Evolutionary conservation across 2,329 filamentous ascomycete species (phyloP), one percentile per base, ranked within the genome.

Genomic region (Albifimbria verrucaria): DNA sequence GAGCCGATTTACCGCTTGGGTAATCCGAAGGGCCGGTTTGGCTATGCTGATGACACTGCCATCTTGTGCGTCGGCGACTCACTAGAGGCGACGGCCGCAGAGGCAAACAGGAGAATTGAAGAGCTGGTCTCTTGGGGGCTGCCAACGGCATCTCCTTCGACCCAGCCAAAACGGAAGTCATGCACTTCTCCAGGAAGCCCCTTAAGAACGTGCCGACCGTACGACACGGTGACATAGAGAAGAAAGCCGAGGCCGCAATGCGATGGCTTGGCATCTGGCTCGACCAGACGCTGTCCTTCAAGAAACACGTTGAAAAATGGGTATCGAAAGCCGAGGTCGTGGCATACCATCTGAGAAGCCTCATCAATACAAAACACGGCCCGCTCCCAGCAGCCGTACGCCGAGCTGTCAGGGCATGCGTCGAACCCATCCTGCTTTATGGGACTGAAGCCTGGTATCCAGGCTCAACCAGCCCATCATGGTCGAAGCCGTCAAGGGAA

Each of bases 151-250:
- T 64, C 25, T 49, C 52, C 11, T 64, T 64, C 46, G 53, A 59
- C 49, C 53, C 49, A 7, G 51, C 48, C 7, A 64, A 64, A 44
- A 59, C 57, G 21, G 54, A 64, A 46, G 52, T 60, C 2, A 61
- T 64, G 20, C 55, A 64, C 43, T 60, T 62, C 45, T 48, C 49
- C 9, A 44, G 25, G 26, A 52, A 43, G 12, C 36, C n/a, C 44
- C 32, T 39, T 26, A 50, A 20, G 22, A 48, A 26, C 48, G 56
- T 24, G 46, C 36, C 50, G 56, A 15, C 7, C 9, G 15, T 32
- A 32, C 15, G 15, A 7, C 7, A 9, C 26, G 9, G 44, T 18
- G 50, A 52, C 15, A 22, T 48, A 9, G 32, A 48, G 21, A 48
- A 48, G 32, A 15, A 26, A 12, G 32, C 43, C 20, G 50, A 48